These are phyloP conservation scores for Alternaria consortialis DNA, from an alignment of 2,329 filamentous ascomycete genomes.

Conservation along the genomic window DNA sequence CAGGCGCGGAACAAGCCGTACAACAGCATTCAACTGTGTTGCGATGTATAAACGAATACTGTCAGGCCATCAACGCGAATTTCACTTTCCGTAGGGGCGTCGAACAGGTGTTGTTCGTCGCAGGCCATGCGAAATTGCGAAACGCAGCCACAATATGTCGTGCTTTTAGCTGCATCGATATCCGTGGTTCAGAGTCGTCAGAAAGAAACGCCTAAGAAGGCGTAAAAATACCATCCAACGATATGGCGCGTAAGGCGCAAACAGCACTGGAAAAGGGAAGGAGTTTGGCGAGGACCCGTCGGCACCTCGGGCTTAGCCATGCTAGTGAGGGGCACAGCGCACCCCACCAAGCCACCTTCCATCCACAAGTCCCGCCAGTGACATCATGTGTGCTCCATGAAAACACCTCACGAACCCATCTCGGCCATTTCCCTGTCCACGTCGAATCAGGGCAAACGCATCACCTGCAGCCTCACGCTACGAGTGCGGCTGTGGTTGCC, in stretches of 20 bases:
- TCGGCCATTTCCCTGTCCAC: neutral
- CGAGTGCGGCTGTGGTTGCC: conserved; percentile 14
- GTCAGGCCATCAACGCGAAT: neutral
- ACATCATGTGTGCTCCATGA: conserved; percentile 19
- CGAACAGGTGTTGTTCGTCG: neutral
- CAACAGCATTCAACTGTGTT: neutral
- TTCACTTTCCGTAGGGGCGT: neutral
- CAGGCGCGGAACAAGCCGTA: no score
- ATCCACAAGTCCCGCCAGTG: conserved; percentile 13
- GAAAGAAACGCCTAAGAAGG: neutral
- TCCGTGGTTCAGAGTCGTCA: neutral
- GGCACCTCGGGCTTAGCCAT: conserved; percentile 21
- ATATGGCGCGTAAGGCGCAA: conserved; percentile 9
- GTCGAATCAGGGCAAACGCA: neutral
- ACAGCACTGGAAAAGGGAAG: conserved; percentile 2
- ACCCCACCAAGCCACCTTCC: conserved; percentile 9
- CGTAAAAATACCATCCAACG: conserved; percentile 7
- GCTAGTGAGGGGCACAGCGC: conserved; percentile 24
- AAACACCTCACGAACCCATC: neutral
- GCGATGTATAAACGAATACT: neutral
- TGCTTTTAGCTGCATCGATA: conserved; percentile 18
- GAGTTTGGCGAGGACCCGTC: conserved; percentile 22
- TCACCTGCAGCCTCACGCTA: conserved; percentile 16
- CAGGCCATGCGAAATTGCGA: conserved; percentile 7
- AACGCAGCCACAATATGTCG: conserved; percentile 30